Conservation (phyloP, 2,329 filamentous ascomycete species). For the Claviceps cyperi region DNA sequence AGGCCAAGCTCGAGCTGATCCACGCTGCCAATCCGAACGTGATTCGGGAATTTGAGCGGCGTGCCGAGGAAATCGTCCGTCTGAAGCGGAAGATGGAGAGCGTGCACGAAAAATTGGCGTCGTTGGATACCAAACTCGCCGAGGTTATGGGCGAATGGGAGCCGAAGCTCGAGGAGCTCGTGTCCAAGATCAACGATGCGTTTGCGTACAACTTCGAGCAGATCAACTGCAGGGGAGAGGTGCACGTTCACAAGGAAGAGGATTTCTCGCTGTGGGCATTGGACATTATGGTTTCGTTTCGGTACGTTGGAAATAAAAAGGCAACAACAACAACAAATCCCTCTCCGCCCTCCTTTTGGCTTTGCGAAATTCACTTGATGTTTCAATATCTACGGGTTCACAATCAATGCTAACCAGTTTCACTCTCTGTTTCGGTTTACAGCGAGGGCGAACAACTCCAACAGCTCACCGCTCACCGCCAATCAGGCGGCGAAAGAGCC, state of each 20-base stretch:
- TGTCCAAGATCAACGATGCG: constrained; percentile 71
- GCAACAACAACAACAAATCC: neutral
- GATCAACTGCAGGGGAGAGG: constrained; percentile 88
- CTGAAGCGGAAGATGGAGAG: constrained; percentile 42
- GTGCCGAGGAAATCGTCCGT: constrained; percentile 53
- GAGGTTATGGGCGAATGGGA: constrained; percentile 66
- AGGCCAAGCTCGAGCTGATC: constrained; percentile 64
- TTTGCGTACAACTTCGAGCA: constrained; percentile 89
- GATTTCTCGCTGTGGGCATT: constrained; percentile 93
- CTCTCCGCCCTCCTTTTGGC: neutral
- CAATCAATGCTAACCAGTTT: neutral
- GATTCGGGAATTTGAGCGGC: constrained; percentile 62
- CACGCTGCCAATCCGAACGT: constrained; percentile 63
- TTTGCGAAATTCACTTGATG: neutral
- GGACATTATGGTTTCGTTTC: constrained; percentile 88
- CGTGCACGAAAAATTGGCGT: constrained; percentile 38
- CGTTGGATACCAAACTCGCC: constrained; percentile 43
- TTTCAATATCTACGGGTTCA: neutral
- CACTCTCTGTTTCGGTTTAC: constrained; percentile 1
- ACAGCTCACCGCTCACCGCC: constrained; percentile 76
- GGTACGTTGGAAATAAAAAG: constrained; percentile 35
- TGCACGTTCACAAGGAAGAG: constrained; percentile 73
- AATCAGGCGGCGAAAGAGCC: constrained; percentile 89
- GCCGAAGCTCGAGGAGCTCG: constrained; percentile 62
- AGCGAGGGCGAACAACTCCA: constrained; percentile 72